phyloP scores from a whole-genome alignment of 768 basidiomycete genomes.

The Macrolepiota albuminosa region DNA sequence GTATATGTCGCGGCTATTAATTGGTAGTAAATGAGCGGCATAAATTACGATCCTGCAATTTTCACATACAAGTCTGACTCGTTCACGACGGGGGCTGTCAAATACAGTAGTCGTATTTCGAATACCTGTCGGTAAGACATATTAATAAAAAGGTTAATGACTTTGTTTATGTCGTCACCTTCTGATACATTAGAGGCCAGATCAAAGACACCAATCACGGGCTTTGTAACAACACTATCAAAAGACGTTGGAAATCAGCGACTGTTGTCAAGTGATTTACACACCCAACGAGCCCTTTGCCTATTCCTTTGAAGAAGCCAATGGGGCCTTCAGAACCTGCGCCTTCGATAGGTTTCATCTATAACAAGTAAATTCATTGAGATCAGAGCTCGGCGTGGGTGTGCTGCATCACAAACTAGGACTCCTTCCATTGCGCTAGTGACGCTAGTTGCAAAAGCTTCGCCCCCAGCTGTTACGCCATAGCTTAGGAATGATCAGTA shows the following conservation, averaged over 20 bases:
- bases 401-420: constrained; percentile 45
- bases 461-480: constrained; percentile 93
- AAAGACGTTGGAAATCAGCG: not conserved
- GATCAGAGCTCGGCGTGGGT: not conserved
- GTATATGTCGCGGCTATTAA: constrained; percentile 73
- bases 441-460: constrained; percentile 89
- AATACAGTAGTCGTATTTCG: constrained; percentile 99
- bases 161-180: constrained; percentile 38
- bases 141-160: not conserved
- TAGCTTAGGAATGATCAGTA: constrained; percentile 47
- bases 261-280: not conserved
- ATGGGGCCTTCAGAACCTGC: constrained; percentile 91
- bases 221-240: constrained; percentile 86
- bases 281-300: constrained; percentile 93
- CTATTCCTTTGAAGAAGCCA: constrained; percentile 97
- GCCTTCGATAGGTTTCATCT: constrained; percentile 97
- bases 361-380: not conserved
- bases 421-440: constrained; percentile 96
- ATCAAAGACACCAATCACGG: constrained; percentile 94
- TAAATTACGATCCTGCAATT: not conserved
- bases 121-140: constrained; percentile 53
- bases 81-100: constrained; percentile 85
- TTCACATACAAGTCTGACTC: constrained; percentile 60
- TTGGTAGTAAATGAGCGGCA: constrained; percentile 4
- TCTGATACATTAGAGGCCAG: constrained; percentile 92